Base-by-base conservation (phyloP, 116 monocot genomes). In the Phalaenopsis hybrid region DNA sequence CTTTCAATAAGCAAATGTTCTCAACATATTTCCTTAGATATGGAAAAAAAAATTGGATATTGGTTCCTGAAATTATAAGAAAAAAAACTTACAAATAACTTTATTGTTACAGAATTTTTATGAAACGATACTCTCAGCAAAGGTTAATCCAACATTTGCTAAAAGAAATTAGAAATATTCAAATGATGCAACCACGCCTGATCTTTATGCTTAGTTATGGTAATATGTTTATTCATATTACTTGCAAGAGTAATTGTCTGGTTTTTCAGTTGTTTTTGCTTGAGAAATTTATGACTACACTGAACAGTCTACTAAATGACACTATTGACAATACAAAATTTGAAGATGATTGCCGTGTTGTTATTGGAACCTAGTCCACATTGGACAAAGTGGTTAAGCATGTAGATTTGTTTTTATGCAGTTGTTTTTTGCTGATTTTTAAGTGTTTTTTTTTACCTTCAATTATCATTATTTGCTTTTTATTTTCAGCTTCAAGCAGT, bases 321-420 rank as follows among this genome's bases (percentile, higher is more conserved):
- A 79, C 83, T 57, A 6, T 74, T 45, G 92, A 93, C 83, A 93
- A 90, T 80, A 83, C 90, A 25, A 96, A 96, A 73, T 96, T 93
- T 89, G 96, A 96, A 81, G 96, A 96, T 83, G 83, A 93, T 48
- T 96, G 93, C 65, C 87, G 96, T 55, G 83, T 69, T 41, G 3
- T 41, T 4, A 67, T 15, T 67, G 96, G 96, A 68, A 92, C 93
- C 8, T 90, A 93, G 72, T 96, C 93, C n/a, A 96, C 96, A 16
- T 79, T 93, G 70, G 96, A 96, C 88, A 96, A 96, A 93, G 82
- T 93, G 52, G 90, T 92, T 68, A 96, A 96, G 75, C 96, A 93
- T 0, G 0, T 28, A 41, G 4, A 41, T 41, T 93, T 57, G 37
- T 44, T 83, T 41, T 79, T 6, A 72, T 65, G 11, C 16, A 18